Conservation (phyloP, 495 filamentous ascomycete species). For the Penicillium macrosclerotiorum region DNA sequence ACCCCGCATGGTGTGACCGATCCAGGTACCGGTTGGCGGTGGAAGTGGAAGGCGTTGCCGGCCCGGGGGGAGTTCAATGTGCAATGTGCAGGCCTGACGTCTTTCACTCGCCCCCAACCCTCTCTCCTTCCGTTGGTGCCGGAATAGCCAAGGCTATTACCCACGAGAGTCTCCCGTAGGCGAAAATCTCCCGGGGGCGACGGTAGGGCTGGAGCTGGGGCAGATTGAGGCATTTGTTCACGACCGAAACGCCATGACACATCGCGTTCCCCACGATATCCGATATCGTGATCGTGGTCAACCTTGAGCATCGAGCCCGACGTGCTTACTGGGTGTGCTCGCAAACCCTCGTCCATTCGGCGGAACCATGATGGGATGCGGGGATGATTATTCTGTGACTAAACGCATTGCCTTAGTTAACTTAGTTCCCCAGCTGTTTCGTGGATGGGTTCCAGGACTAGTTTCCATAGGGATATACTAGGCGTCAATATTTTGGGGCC, state of each 20-base stretch:
- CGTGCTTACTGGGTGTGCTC: neutral
- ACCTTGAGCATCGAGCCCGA: neutral
- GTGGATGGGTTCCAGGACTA: too few relatives aligned
- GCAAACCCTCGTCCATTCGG: neutral
- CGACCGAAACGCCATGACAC: conserved; percentile 19
- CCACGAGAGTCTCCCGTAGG: too few relatives aligned
- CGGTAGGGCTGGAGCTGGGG: conserved; percentile 9
- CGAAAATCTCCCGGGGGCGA: conserved; percentile 29
- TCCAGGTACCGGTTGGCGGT: too few relatives aligned
- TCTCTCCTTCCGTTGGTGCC: neutral
- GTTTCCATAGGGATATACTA: too few relatives aligned
- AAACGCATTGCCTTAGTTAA: too few relatives aligned
- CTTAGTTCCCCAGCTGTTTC: too few relatives aligned
- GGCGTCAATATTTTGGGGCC: neutral
- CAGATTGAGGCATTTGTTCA: conserved; percentile 14
- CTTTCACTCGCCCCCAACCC: neutral
- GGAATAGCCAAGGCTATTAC: too few relatives aligned
- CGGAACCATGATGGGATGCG: too few relatives aligned
- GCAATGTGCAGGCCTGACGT: neutral
- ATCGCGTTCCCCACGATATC: conserved; percentile 28
- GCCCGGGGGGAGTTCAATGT: conserved; percentile 8
- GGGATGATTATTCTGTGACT: too few relatives aligned
- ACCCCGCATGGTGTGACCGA: too few relatives aligned
- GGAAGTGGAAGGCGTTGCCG: neutral
- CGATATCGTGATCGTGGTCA: conserved; percentile 10